phyloP scores from a whole-genome alignment of 805 yeast genomes.

The Schizosaccharomyces osmophilus region DNA sequence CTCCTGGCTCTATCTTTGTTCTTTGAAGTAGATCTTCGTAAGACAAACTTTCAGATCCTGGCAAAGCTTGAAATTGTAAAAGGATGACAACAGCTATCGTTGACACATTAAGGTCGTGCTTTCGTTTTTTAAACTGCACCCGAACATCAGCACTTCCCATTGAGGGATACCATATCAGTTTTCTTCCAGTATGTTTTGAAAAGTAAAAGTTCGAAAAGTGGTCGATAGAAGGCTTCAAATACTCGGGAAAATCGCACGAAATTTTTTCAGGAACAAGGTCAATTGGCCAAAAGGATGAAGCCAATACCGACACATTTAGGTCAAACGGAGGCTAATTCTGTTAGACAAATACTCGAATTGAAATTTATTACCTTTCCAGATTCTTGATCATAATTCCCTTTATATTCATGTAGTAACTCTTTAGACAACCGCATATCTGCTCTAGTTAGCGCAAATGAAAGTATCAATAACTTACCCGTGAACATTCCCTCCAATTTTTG shows the following conservation, averaged over 20 bases:
- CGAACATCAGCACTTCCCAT: constrained; percentile 56
- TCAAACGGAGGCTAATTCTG: neutral
- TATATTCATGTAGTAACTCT: constrained; percentile 18
- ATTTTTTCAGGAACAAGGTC: constrained; percentile 17
- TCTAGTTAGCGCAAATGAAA: neutral
- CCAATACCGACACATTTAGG: constrained; percentile 20
- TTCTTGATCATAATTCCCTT: constrained; percentile 2
- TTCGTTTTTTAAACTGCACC: constrained; percentile 38
- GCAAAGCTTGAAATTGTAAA: constrained; percentile 39
- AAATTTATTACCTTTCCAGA: neutral
- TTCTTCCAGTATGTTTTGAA: constrained; percentile 31
- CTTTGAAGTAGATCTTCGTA: constrained; percentile 34
- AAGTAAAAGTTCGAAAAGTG: constrained; percentile 29
- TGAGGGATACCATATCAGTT: constrained; percentile 46
- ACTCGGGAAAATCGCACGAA: constrained; percentile 17
- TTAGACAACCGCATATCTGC: constrained; percentile 31
- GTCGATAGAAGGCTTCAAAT: constrained; percentile 19
- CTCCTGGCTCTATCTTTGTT: constrained; percentile 51
- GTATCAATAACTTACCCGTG: constrained; percentile 18
- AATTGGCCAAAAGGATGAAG: constrained; percentile 47
- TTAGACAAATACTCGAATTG: constrained; percentile 1
- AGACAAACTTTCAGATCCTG: constrained; percentile 21
- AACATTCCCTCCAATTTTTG: constrained; percentile 70
- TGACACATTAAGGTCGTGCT: constrained; percentile 61
- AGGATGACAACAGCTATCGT: constrained; percentile 60